These are phyloP conservation scores for Furcasterigmium sp. DNA, from an alignment of 2,329 filamentous ascomycete genomes.

Conservation along the genomic window DNA sequence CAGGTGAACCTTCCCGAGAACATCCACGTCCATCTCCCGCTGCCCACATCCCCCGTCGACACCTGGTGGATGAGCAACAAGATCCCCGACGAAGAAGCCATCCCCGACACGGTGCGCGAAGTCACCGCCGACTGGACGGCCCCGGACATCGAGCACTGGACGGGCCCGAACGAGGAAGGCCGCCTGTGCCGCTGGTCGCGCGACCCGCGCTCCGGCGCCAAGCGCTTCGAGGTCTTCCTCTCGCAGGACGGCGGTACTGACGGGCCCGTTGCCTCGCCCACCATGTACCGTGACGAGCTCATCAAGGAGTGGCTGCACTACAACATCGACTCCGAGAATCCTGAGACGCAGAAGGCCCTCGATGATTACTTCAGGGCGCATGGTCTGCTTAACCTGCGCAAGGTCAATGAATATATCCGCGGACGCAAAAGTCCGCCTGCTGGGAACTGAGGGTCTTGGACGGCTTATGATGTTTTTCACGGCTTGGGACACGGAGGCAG, in stretches of 20 bases:
- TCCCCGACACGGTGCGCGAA: neutral
- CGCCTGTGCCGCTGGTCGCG: neutral
- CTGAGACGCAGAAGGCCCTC: conserved; percentile 4
- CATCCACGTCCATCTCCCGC: neutral
- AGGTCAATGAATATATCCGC: conserved; percentile 17
- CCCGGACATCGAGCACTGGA: neutral
- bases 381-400: conserved; percentile 15
- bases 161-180: neutral
- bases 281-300: conserved; percentile 1
- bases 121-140: neutral
- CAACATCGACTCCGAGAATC: conserved; percentile 7
- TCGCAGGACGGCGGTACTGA: neutral
- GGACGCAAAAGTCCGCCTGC: neutral
- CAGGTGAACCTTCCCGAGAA: neutral
- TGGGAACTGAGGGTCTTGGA: no score
- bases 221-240: neutral
- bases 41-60: neutral
- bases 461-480: no score
- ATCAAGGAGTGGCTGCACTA: conserved; percentile 9
- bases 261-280: neutral
- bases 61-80: neutral
- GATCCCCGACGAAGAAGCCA: neutral
- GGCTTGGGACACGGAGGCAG: no score
- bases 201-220: neutral
- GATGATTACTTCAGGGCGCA: conserved; percentile 15